Percentiles rank a stretch among this genome's conserved stretches.
These are phyloP conservation scores for Colletotrichum simmondsii DNA, from an alignment of 2,329 filamentous ascomycete species.

Conservation along the genomic window DNA sequence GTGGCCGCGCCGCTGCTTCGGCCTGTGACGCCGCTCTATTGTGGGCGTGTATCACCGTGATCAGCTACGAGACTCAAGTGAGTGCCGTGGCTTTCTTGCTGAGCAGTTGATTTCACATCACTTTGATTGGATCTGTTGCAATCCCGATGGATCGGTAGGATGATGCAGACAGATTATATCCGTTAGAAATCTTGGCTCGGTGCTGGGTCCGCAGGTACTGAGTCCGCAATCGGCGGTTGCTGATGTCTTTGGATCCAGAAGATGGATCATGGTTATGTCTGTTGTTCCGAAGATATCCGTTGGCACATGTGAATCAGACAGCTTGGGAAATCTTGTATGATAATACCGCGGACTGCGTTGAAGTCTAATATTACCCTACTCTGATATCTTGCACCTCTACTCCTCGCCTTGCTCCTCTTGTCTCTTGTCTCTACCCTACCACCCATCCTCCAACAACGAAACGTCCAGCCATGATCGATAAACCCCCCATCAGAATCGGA, in stretches of 20 bases:
- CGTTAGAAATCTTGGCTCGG: background rate
- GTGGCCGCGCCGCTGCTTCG: conserved; percentile 12
- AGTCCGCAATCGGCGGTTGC: background rate
- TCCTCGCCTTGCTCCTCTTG: background rate
- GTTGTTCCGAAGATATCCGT: background rate
- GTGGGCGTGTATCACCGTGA: background rate
- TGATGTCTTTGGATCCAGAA: background rate
- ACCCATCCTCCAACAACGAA: background rate
- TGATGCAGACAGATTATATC: background rate
- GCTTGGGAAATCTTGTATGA: background rate
- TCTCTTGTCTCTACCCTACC: background rate
- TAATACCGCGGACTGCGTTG: background rate
- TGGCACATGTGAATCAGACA: background rate
- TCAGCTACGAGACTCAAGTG: background rate
- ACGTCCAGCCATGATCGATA: conserved; percentile 39
- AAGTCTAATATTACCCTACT: background rate
- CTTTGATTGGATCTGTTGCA: background rate
- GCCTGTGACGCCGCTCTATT: background rate
- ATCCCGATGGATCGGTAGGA: background rate
- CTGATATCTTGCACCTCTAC: background rate
- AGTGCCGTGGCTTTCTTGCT: too few relatives aligned
- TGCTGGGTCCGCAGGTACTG: background rate
- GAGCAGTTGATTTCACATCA: too few relatives aligned
- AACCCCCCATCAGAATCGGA: conserved; percentile 36
- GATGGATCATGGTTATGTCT: background rate